Evolutionary conservation across 2,329 filamentous ascomycete genomes (phyloP).

Genomic region (Diaporthe sp.): DNA sequence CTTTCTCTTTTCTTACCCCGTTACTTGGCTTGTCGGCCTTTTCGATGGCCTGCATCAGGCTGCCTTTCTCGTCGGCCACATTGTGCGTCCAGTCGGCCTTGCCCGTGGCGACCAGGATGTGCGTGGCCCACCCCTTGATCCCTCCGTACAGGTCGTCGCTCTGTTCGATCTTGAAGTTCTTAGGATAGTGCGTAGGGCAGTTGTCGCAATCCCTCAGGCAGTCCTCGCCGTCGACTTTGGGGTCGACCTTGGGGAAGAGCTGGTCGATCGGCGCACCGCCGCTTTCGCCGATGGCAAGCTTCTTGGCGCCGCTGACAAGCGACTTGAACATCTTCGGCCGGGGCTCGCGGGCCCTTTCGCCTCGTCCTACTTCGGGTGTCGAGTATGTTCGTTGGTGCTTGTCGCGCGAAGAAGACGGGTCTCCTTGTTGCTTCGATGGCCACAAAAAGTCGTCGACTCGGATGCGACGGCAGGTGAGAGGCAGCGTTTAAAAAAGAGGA

Average conservation of each 20-base stretch:
- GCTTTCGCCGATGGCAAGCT: conserved; percentile 48
- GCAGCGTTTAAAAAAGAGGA: neutral
- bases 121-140: conserved; percentile 89
- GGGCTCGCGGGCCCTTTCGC: neutral
- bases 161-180: conserved; percentile 79
- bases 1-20: conserved; percentile 68
- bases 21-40: conserved; percentile 72
- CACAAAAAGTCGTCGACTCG: neutral
- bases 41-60: conserved; percentile 83
- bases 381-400: neutral
- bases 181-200: conserved; percentile 84
- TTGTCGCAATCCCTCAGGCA: conserved; percentile 88
- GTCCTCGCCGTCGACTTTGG: conserved; percentile 86
- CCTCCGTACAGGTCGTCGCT: conserved; percentile 85
- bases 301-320: conserved; percentile 55
- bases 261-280: conserved; percentile 47
- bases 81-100: conserved; percentile 95
- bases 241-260: conserved; percentile 82
- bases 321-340: conserved; percentile 50
- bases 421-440: neutral
- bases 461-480: neutral
- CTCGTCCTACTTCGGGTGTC: neutral
- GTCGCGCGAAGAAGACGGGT: neutral
- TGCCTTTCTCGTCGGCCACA: conserved; percentile 88
- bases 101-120: conserved; percentile 93